phyloP scores from a whole-genome alignment of 306 rosid genomes.

The Pachyrhizus erosus region DNA sequence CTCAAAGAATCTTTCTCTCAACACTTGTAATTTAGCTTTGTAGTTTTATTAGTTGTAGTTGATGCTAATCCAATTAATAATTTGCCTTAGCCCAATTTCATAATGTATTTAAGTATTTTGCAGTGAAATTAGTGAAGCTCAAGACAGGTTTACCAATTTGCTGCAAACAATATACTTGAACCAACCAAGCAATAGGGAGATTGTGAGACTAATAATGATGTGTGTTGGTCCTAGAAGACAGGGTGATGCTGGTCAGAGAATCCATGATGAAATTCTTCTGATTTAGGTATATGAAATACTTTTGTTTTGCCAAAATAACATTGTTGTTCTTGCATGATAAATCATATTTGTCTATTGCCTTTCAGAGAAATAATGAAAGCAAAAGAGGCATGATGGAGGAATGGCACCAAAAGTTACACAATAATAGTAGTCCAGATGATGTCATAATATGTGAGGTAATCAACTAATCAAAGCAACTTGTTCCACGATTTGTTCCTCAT shows the following conservation, averaged over 20 bases:
- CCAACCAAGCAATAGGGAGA: neutral
- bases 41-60: neutral
- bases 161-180: neutral
- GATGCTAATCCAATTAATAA: neutral
- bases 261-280: conserved; percentile 2
- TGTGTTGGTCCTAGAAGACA: conserved; percentile 7
- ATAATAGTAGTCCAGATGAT: neutral
- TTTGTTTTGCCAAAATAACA: neutral
- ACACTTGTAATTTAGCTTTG: neutral
- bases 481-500: neutral
- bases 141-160: conserved; percentile 1
- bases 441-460: conserved; percentile 2
- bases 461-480: neutral
- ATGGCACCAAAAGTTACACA: conserved; percentile 6
- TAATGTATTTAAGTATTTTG: neutral
- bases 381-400: conserved; percentile 4
- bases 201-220: conserved; percentile 14
- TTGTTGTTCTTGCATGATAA: neutral
- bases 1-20: neutral
- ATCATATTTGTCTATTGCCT: neutral
- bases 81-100: neutral
- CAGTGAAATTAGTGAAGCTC: conserved; percentile 5
- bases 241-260: conserved; percentile 1
- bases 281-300: neutral
- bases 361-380: conserved; percentile 13